Evolutionary conservation across 2,329 filamentous ascomycete genomes (phyloP).

Genomic region (Grosmannia penicillata): DNA sequence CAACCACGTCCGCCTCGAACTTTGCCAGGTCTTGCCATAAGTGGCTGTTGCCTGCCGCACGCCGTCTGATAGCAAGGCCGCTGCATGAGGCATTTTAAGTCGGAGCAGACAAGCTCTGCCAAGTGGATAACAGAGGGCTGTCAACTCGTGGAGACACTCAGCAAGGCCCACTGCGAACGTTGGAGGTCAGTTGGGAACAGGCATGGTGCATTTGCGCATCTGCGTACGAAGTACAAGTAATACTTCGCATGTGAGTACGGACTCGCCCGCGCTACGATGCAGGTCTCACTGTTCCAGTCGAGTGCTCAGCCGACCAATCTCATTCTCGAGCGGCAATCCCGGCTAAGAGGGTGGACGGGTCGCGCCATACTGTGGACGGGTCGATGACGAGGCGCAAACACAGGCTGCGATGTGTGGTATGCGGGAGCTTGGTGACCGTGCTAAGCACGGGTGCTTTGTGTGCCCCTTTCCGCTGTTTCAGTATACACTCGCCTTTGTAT

Average conservation of each 20-base stretch:
- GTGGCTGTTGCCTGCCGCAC: too few species aligned
- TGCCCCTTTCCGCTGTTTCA: too few species aligned
- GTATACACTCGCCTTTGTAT: too few species aligned
- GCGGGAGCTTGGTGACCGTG: too few species aligned
- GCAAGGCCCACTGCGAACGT: constrained; percentile 3
- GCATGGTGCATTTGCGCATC: constrained; percentile 4
- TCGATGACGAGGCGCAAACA: too few species aligned
- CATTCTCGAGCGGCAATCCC: constrained; percentile 6
- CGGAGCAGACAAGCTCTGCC: constrained; percentile 5
- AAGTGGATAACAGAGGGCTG: constrained; percentile 5
- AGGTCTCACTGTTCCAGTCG: background rate
- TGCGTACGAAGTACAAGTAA: background rate
- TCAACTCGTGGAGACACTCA: background rate
- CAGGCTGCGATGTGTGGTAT: too few species aligned
- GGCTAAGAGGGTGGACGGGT: too few species aligned
- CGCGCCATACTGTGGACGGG: too few species aligned
- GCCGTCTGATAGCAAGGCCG: background rate
- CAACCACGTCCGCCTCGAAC: too few species aligned
- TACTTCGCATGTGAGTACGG: background rate
- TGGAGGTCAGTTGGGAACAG: constrained; percentile 3
- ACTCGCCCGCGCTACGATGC: too few species aligned
- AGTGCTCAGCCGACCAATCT: too few species aligned
- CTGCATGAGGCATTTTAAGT: constrained; percentile 7
- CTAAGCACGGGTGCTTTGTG: too few species aligned
- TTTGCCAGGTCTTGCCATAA: background rate